These are phyloP conservation scores for Phytopythium boreale DNA, from an alignment of 352 stramenopile genomes.

Conservation along the genomic window DNA sequence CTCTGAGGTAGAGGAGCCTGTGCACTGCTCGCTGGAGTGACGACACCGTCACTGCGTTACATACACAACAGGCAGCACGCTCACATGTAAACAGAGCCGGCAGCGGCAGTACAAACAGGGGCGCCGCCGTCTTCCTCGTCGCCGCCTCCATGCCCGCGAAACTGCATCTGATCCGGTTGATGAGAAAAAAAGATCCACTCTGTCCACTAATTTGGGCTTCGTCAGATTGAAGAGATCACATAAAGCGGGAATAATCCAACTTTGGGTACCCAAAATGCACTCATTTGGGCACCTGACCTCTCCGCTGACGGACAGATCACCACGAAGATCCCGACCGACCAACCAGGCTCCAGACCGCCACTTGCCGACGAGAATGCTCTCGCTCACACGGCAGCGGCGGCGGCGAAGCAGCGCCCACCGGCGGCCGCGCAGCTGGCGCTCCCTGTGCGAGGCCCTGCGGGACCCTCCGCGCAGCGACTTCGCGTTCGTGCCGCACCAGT, in stretches of 20 bases:
- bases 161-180: not conserved
- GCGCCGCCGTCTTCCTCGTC: no score
- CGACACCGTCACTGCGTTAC: not conserved
- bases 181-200: not conserved
- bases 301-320: not conserved
- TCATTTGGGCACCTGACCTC: not conserved
- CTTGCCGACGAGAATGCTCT: not conserved
- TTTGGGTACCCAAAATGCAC: not conserved
- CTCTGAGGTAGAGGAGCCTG: no score
- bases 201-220: not conserved
- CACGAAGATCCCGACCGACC: not conserved
- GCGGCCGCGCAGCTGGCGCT: constrained; percentile 39
- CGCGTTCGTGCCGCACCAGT: constrained; percentile 80
- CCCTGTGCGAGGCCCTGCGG: constrained; percentile 56
- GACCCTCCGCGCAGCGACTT: constrained; percentile 75
- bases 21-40: no score
- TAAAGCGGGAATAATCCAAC: not conserved
- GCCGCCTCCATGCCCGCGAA: not conserved
- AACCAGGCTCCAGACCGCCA: not conserved
- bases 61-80: not conserved
- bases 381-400: not conserved
- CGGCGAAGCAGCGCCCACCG: not conserved
- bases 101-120: no score
- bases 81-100: no score
- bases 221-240: not conserved